Evolutionary conservation across 345 rosid genomes (phyloP), one percentile per base, ranked within the genome.

Genomic region (Cardamine occulta): DNA sequence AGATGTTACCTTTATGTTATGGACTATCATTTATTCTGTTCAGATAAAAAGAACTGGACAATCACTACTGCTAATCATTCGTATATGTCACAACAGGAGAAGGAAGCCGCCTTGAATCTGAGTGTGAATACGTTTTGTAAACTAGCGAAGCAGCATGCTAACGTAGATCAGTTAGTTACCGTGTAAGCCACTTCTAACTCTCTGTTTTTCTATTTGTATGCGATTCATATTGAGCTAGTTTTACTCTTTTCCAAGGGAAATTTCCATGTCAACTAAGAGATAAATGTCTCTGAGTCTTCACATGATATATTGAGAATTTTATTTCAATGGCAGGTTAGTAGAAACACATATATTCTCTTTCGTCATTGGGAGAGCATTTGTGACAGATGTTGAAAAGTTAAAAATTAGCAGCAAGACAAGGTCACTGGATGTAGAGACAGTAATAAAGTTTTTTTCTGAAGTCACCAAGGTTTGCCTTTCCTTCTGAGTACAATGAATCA

Each of bases 331-430:
- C 96, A 94, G 99, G 92, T 87, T 94, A 88, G 99, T 89, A 67
- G 99, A 94, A 84, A 89, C 96, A 76, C 99, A 94, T 58, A 82
- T 94, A 75, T 94, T 92, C 88, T 90, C 92, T 56, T 94, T 94
- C 75, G 97, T 92, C 74, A 88, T 90, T 82, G 99, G 97, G 86
- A 83, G 99, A 89, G 99, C 99, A 54, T 95, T 92, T 86, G 99
- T 92, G 72, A 88, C 97, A 23, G 93, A 92, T 80, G 84, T 92
- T 65, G 97, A 90, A 74, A 95, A 90, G 85, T 86, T 92, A 80
- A 95, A 92, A 80, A 86, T 92, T 75, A 75, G 96, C 81, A 90
- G 90, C 87, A 90, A 88, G 87, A 83, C 85, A 73, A 87, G 91
- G 82, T 84, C 97, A 63, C 54, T 90, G 89, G 90, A 88, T 85